These are phyloP conservation scores for Phialophora macrospora DNA, from an alignment of 2,329 filamentous ascomycete genomes.

Conservation along the genomic window DNA sequence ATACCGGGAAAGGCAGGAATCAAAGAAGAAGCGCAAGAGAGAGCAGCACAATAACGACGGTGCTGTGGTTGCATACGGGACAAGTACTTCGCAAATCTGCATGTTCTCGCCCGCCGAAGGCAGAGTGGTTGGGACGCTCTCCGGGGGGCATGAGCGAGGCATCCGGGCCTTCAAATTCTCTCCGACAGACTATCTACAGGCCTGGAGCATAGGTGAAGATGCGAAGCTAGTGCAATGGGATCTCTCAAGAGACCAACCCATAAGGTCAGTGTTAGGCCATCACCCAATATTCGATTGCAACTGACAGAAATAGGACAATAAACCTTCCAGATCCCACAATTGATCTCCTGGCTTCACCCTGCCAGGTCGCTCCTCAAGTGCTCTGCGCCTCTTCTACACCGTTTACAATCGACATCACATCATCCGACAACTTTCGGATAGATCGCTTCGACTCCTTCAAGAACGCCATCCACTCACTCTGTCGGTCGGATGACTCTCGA, in stretches of 20 bases:
- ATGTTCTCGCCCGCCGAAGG: constrained; percentile 57
- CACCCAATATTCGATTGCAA: neutral
- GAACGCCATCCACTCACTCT: constrained; percentile 54
- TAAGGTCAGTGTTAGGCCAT: constrained; percentile 46
- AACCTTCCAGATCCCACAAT: constrained; percentile 51
- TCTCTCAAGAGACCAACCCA: constrained; percentile 49
- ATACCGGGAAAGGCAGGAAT: constrained; percentile 43
- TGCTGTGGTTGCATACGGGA: constrained; percentile 57
- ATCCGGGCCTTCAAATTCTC: constrained; percentile 59
- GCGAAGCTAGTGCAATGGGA: constrained; percentile 60
- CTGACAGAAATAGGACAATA: constrained; percentile 46
- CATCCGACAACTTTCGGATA: constrained; percentile 45
- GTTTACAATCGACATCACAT: constrained; percentile 52
- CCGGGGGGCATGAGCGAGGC: constrained; percentile 54
- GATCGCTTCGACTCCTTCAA: constrained; percentile 56
- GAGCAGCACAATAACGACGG: constrained; percentile 47
- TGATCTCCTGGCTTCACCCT: constrained; percentile 49
- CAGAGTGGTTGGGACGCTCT: constrained; percentile 52
- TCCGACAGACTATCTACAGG: constrained; percentile 54
- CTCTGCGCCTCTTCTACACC: constrained; percentile 58
- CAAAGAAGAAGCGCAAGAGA: constrained; percentile 60
- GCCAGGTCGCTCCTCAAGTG: constrained; percentile 49
- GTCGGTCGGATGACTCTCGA: constrained; percentile 45
- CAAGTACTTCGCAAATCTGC: constrained; percentile 54
- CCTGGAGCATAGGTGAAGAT: constrained; percentile 61